Base-by-base conservation (phyloP, 805 yeast genomes). In the Wickerhamiella alocasiicola region DNA sequence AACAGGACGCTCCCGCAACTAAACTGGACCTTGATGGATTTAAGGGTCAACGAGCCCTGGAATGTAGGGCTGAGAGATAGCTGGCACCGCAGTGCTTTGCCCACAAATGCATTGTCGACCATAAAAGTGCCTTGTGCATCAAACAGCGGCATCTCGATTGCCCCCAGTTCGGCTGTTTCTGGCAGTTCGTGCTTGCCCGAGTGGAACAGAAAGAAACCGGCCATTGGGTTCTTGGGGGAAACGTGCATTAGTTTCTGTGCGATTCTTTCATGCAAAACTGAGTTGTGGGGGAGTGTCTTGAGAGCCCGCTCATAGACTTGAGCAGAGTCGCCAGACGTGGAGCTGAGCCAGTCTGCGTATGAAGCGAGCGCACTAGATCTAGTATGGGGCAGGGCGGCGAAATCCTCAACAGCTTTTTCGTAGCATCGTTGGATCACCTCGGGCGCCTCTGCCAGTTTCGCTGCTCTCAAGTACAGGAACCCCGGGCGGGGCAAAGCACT, bases 401-500 rank as follows among this genome's bases (percentile, higher is more conserved):
- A 23, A 13, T 41, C 43, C 4, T 11, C 15, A 9, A 41, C 9
- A 6, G 43, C 43, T 2, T 12, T 12, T 11, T 39, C 37, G 17
- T 13, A 39, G 20, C 38, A 30, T 11, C 26, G 13, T 28, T 23
- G n/a, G 16, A 6, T 30, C 6, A 29, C 12, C 34, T 15, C 24
- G 9, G 23, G 20, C 12, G 20, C 15, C 20, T 61, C 66, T 39
- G 76, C 58, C 13, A 79, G 54, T 43, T 77, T 35, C 6, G 54
- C 54, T 2, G 50, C 52, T 16, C 44, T 49, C 25, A 50, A 49
- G 45, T 49, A 49, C 6, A 49, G 21, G 2, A 50, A 36, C 11
- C 54, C 54, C 2, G 50, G 34, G n/a, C 25, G 31, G 42, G 38
- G 39, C 25, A 6, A 36, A 5, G 41, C 41, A 3, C 16, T 16